Evolutionary conservation across 441 rosid genomes (phyloP).

Genomic region (Euphorbia schlechtendalii): DNA sequence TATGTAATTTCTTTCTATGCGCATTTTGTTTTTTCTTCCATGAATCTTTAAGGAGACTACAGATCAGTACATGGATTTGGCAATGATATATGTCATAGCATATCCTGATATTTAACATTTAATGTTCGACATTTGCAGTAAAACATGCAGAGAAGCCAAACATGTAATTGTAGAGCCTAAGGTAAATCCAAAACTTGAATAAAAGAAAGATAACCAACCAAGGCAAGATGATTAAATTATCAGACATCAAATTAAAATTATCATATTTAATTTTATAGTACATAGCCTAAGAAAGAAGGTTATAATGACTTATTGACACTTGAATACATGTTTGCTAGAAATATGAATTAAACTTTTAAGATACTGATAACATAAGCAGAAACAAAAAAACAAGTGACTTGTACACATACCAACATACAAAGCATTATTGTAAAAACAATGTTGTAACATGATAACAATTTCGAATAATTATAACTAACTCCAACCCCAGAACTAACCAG

Average conservation of each 20-base stretch:
- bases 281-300: not conserved
- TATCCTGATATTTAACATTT: not conserved
- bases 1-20: not conserved
- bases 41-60: not conserved
- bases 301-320: not conserved
- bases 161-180: not conserved
- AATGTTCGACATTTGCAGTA: not conserved
- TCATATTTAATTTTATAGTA: not conserved
- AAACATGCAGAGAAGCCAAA: not conserved
- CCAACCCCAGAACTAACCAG: constrained; percentile 44
- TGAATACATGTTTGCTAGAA: not conserved
- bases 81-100: not conserved
- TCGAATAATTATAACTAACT: not conserved
- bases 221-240: not conserved
- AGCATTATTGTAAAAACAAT: not conserved
- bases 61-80: not conserved
- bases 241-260: not conserved
- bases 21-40: not conserved
- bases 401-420: not conserved
- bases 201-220: not conserved
- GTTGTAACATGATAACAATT: not conserved
- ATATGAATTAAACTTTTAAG: not conserved
- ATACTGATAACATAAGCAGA: not conserved
- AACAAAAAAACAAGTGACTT: not conserved
- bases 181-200: not conserved